These are phyloP conservation scores for Tuber aestivum DNA, from an alignment of 495 filamentous ascomycete genomes.

Conservation along the genomic window DNA sequence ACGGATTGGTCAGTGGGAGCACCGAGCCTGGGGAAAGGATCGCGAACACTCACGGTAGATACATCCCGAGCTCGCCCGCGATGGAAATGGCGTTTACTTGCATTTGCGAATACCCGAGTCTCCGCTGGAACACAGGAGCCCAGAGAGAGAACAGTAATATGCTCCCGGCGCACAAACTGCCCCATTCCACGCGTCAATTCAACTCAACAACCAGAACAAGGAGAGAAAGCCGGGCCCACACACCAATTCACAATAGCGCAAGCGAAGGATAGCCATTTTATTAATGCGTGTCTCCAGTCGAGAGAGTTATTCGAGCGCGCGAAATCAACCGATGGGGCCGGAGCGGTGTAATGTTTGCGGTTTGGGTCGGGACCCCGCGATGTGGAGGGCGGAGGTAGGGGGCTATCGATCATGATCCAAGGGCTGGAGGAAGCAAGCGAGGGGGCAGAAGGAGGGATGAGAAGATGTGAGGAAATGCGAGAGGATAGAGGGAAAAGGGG, in stretches of 20 bases:
- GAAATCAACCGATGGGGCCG: neutral
- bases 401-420: neutral
- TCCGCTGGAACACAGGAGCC: constrained; percentile 76
- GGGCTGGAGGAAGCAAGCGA: neutral
- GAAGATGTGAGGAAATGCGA: neutral
- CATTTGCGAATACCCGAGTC: constrained; percentile 78
- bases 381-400: neutral
- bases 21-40: neutral
- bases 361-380: neutral
- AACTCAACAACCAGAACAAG: neutral
- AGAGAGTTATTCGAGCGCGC: neutral
- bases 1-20: constrained; percentile 5
- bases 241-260: constrained; percentile 33
- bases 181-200: neutral
- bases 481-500: neutral
- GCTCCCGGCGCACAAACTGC: constrained; percentile 71
- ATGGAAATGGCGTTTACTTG: constrained; percentile 87
- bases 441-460: neutral
- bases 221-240: neutral
- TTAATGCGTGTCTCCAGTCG: neutral
- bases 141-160: constrained; percentile 89
- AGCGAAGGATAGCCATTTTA: constrained; percentile 29
- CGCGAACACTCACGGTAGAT: constrained; percentile 56
- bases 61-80: constrained; percentile 80
- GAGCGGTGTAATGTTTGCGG: neutral